Evolutionary conservation across 2,329 filamentous ascomycete genomes (phyloP), one percentile per base, ranked within the genome.

Genomic region (Xylaria sp.): DNA sequence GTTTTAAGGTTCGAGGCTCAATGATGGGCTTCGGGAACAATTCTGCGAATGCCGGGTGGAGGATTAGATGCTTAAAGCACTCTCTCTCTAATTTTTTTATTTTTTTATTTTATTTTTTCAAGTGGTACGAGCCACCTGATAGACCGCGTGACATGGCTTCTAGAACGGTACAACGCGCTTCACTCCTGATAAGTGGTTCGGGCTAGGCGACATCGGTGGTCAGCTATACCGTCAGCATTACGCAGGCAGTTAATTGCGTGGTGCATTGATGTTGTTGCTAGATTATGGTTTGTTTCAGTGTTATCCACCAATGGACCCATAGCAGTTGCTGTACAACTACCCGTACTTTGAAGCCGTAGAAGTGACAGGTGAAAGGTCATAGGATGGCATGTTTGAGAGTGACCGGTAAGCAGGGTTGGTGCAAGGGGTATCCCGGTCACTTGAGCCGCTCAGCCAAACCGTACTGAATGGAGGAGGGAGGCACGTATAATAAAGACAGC

Each of bases 391-490:
- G 64, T 57, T 55, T 54, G 45, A 63, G 38, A 47, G 43, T 25
- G 47, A 64, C 58, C 61, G 57, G 58, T 56, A 60, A 52, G 58
- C 64, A 65, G 63, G 64, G 61, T 61, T 60, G 7, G 47, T 64
- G 52, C 61, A 64, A 57, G 64, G 61, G 58, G 17, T 40, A 61
- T 53, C 58, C 64, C 51, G 55, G 40, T 40, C 35, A 56, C 37
- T 67, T 64, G 61, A 67, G 64, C 61, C 58, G 57, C 64, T 49
- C 51, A 43, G 37, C 40, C 45, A 60, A 57, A 19, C 33, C 56
- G 33, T 58, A 53, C 3, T 23, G 17, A 58, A 49, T 17, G 46
- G 53, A 38, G 21, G 51, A 12, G 56, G 51, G 54, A 53, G 49
- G 38, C 12, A 35, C 53, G 33, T 57, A 42, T 17, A 55, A 51